Conservation (phyloP, 2,329 filamentous ascomycete genomes). For the Fusarium stilboides region DNA sequence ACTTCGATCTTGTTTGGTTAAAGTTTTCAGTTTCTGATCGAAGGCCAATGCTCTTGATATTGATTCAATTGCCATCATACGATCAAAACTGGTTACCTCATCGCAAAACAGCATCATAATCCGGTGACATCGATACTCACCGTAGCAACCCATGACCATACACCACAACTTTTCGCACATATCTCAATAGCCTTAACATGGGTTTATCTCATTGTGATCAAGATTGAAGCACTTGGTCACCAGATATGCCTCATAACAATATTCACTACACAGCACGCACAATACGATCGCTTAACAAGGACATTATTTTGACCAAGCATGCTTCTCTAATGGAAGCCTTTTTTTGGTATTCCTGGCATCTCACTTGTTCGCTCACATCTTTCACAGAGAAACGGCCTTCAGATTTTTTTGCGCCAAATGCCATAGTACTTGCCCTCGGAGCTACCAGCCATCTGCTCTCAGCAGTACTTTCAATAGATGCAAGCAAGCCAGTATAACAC, state of each 20-base stretch:
- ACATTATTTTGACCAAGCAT: conserved; percentile 45
- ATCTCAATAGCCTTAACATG: neutral
- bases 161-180: neutral
- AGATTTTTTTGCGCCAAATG: conserved; percentile 64
- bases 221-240: neutral
- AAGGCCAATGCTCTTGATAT: conserved; percentile 1
- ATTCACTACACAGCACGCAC: neutral
- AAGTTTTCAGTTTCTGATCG: conserved; percentile 9
- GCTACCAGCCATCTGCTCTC: conserved; percentile 64
- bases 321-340: conserved; percentile 42
- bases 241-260: neutral
- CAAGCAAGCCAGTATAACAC: conserved; percentile 75
- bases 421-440: conserved; percentile 65
- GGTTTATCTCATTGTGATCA: neutral
- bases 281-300: conserved; percentile 23
- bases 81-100: conserved; percentile 21
- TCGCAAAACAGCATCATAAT: conserved; percentile 1
- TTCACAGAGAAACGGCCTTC: conserved; percentile 50
- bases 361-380: conserved; percentile 49
- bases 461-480: conserved; percentile 70
- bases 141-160: neutral
- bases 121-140: conserved; percentile 17
- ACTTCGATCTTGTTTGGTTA: neutral
- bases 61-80: conserved; percentile 27
- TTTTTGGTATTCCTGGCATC: conserved; percentile 48